Percentiles rank a stretch among this genome's conserved stretches.
Evolutionary conservation across 768 basidiomycete species (phyloP).

Genomic region (Leucosporidium creatinivorum): DNA sequence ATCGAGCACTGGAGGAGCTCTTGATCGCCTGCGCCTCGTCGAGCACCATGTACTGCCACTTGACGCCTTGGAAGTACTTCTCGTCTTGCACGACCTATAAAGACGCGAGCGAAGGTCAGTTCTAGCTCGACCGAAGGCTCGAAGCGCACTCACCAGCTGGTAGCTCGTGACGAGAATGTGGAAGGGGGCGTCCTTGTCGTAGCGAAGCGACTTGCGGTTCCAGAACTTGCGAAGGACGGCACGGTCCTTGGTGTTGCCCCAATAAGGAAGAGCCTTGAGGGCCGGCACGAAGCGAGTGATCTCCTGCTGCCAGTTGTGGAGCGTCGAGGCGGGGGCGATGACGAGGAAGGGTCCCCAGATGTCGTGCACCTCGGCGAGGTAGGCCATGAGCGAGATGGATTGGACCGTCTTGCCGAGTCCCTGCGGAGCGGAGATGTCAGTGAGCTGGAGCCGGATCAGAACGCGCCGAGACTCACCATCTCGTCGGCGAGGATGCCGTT

Average conservation of each 20-base stretch:
- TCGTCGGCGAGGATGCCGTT: conserved; percentile 99
- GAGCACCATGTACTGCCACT: conserved; percentile 99
- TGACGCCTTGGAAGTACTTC: conserved; percentile 93
- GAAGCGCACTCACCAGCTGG: conserved; percentile 59
- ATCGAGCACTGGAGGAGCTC: conserved; percentile 87
- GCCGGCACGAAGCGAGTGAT: conserved; percentile 88
- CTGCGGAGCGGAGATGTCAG: conserved; percentile 10
- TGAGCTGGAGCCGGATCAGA: not conserved
- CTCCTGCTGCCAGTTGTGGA: conserved; percentile 99
- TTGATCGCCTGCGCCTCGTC: conserved; percentile 99
- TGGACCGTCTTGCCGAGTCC: conserved; percentile 64
- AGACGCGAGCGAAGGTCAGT: not conserved
- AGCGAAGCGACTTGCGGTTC: conserved; percentile 95
- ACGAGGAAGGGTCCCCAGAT: conserved; percentile 99
- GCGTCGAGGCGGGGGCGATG: conserved; percentile 90
- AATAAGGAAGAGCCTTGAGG: conserved; percentile 92
- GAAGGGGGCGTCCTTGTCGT: conserved; percentile 89
- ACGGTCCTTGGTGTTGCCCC: conserved; percentile 95
- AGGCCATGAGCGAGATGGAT: conserved; percentile 90
- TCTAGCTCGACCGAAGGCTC: not conserved
- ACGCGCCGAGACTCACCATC: conserved; percentile 53
- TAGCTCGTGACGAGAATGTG: conserved; percentile 96
- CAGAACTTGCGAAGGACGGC: conserved; percentile 91
- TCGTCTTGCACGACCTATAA: conserved; percentile 84
- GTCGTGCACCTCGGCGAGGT: conserved; percentile 92